These are phyloP conservation scores for Boletus sp. DNA, from an alignment of 768 basidiomycete species.

Conservation along the genomic window DNA sequence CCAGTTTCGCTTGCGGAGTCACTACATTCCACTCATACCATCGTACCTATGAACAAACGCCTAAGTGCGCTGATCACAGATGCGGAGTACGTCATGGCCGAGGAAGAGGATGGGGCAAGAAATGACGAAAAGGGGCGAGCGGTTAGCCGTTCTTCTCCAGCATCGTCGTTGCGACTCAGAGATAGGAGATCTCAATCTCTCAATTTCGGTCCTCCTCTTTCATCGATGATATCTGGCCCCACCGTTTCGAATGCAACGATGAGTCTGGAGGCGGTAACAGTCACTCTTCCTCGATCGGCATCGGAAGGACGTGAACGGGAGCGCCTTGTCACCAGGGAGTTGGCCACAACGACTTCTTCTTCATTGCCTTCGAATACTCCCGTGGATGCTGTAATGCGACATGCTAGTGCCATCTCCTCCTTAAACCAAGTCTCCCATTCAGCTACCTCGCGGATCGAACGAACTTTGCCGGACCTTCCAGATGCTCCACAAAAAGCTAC, in stretches of 20 bases:
- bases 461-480: constrained; percentile 32
- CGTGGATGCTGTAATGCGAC: constrained; percentile 31
- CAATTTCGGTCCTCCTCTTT: constrained; percentile 41
- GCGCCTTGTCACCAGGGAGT: constrained; percentile 41
- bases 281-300: constrained; percentile 28
- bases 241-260: constrained; percentile 27
- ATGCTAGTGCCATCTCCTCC: constrained; percentile 15
- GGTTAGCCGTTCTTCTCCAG: constrained; percentile 38
- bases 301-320: constrained; percentile 38
- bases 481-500: constrained; percentile 14
- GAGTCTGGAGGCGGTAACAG: constrained; percentile 31
- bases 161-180: constrained; percentile 43
- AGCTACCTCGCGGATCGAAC: constrained; percentile 26
- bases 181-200: constrained; percentile 69
- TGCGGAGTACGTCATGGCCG: constrained; percentile 62
- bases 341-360: constrained; percentile 43
- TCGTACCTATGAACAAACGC: constrained; percentile 65
- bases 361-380: constrained; percentile 19
- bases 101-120: constrained; percentile 48
- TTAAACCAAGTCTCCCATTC: constrained; percentile 28
- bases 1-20: constrained; percentile 81
- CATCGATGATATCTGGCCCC: constrained; percentile 28
- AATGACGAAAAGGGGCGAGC: constrained; percentile 16
- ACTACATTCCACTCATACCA: constrained; percentile 68
- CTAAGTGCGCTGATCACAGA: constrained; percentile 68